Base-by-base conservation (phyloP, 2,329 filamentous ascomycete genomes). In the Colletotrichum coccodes region DNA sequence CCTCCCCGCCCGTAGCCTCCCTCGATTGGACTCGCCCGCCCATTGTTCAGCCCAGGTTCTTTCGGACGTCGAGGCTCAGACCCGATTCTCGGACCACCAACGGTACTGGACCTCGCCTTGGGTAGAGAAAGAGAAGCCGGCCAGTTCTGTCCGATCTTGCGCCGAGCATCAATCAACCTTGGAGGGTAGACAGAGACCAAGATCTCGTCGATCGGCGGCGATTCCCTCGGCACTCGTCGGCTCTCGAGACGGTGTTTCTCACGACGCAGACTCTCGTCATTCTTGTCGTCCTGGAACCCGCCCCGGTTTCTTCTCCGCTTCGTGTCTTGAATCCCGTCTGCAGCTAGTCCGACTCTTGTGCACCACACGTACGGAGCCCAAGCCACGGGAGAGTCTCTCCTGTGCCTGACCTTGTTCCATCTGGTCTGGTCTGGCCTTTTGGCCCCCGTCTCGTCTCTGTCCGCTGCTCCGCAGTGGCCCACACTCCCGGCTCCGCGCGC, bases 401-500 rank as follows among this genome's bases (percentile, higher is more conserved):
- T 44, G 60, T 63, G 49, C 64, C 36, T 67, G 50, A 23, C 47
- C 60, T 57, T 65, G 61, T 36, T 49, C 60, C 58, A 47, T 57
- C 64, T 50, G 58, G 64, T 62, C 59, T 52, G 59, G 42, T 42
- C 58, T 54, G 30, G 30, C 40, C 50, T 38, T 60, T 44, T 46
- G 26, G 18, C 53, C 59, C 44, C 60, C 49, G 47, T 65, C 30
- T 58, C 12, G n/a, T 23, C 21, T 44, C 53, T 64, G 30, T 42
- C 14, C 38, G 14, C 40, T 65, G 40, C 53, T 60, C 65, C 53
- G 60, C 47, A 65, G 61, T 64, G 61, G 54, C 54, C 54, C 61
- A 68, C 65, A 59, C 61, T 65, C 61, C 54, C 65, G 65, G 54
- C 61, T 65, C 65, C 54, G 54, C 54, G 61, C 47, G 61, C 40